Conservation (phyloP, 2,329 filamentous ascomycete species). For the Xylariaceae sp. region DNA sequence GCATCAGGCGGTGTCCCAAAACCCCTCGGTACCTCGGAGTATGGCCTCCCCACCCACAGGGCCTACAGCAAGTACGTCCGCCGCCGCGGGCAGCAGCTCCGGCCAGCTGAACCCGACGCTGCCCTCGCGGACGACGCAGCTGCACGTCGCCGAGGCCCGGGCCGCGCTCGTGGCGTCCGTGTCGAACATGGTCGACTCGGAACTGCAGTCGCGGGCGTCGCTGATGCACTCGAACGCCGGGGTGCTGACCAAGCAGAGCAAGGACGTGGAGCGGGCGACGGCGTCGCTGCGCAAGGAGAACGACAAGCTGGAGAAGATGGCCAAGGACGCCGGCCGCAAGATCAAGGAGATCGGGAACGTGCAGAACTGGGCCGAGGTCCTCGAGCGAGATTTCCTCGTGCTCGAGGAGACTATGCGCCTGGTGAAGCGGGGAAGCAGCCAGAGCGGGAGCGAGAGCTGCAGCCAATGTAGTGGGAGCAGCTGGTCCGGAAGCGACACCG, state of each 20-base stretch:
- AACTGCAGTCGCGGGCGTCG: constrained; percentile 68
- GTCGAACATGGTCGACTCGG: constrained; percentile 69
- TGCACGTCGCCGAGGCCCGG: constrained; percentile 59
- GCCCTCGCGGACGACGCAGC: constrained; percentile 42
- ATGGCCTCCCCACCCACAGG: constrained; percentile 19
- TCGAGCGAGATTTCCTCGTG: constrained; percentile 68
- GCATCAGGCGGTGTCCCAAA: constrained; percentile 11
- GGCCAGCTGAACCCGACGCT: constrained; percentile 10
- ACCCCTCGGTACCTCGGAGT: constrained; percentile 20
- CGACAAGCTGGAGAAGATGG: constrained; percentile 66
- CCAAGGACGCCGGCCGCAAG: constrained; percentile 62
- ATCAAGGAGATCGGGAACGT: constrained; percentile 81
- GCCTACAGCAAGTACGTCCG: constrained; percentile 13
- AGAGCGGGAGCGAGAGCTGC: constrained; percentile 33
- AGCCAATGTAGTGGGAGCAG: constrained; percentile 31
- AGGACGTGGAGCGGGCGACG: constrained; percentile 63
- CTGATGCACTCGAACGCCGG: constrained; percentile 71
- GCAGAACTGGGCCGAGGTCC: constrained; percentile 85
- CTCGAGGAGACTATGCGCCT: constrained; percentile 66
- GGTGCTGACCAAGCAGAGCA: constrained; percentile 68
- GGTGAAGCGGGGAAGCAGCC: constrained; percentile 45
- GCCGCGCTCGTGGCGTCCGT: constrained; percentile 63
- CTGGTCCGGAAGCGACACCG: constrained; percentile 31
- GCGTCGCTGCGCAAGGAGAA: constrained; percentile 64
- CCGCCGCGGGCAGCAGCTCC: constrained; percentile 8